Base-by-base conservation (phyloP, 2,329 filamentous ascomycete genomes). In the Sclerotinia trifoliorum region DNA sequence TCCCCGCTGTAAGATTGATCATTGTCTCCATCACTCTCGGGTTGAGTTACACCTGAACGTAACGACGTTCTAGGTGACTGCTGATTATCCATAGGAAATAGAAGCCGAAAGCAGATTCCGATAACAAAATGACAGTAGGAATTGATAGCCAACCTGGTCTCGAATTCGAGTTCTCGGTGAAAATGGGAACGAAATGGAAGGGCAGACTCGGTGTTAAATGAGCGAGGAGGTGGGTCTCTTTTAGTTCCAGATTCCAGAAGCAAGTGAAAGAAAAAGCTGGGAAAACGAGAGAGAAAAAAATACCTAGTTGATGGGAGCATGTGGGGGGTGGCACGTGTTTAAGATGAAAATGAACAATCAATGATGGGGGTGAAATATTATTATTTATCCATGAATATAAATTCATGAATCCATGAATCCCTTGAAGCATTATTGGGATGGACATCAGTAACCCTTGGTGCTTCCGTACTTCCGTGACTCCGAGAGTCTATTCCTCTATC, bases 21-120 rank as follows among this genome's bases (percentile, higher is more conserved):
- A 67, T 74, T 74, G 24, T 78, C 74, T 19, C 74, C 75, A 49
- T 78, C 76, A 70, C 74, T 77, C 57, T 78, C 76, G 71, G 74
- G 73, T 17, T 73, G 72, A 71, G 69, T 73, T 66, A 65, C 68
- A 66, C 70, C 75, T 67, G 71, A 72, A 48, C 70, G 72, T 44
- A 74, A 58, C 1, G 73, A 73, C 32, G 67, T 58, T 21, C 73
- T 71, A 32, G 74, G 73, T 44, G 76, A 77, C n/a, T 69, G 71
- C 66, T 77, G 74, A 68, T 71, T 68, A 69, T 77, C 76, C 76
- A 42, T 42, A 42, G 39, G 17, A 17, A 13, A 78, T 77, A 58
- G 46, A 61, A 62, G 51, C 64, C 61, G 68, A 48, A 42, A 46
- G 11, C 11, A 52, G n/a, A 57, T 10, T 13, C 57, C 46, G 58